Percentiles rank a stretch among this genome's conserved stretches.
Conservation (phyloP, 768 basidiomycete species). For the Pleurotus platypus region DNA sequence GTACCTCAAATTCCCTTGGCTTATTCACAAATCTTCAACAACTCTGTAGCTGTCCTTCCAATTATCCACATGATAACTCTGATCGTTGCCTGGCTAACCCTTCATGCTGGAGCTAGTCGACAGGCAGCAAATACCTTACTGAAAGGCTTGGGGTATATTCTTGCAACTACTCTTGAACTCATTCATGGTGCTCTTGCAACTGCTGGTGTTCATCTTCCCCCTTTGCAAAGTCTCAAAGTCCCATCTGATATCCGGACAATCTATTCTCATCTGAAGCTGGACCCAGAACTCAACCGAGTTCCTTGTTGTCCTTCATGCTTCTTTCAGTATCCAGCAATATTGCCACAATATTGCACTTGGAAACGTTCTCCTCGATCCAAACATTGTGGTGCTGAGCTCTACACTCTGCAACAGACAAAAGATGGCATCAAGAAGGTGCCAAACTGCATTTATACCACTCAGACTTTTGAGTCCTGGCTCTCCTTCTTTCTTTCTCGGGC, state of each 20-base stretch:
- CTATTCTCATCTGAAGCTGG: slow-evolving; percentile 11
- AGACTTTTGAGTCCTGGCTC: slow-evolving; percentile 25
- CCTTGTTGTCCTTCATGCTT: slow-evolving; percentile 25
- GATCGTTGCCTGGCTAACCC: slow-evolving; percentile 19
- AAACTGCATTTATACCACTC: slow-evolving; percentile 17
- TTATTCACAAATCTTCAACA: background rate
- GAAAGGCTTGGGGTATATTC: slow-evolving; percentile 16
- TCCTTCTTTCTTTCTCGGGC: slow-evolving; percentile 20
- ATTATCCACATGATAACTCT: background rate
- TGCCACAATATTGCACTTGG: slow-evolving; percentile 14
- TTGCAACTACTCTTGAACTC: slow-evolving; percentile 11
- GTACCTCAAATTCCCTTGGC: background rate
- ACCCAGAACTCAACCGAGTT: slow-evolving; percentile 19
- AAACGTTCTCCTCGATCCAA: slow-evolving; percentile 14
- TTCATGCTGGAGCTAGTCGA: slow-evolving; percentile 18
- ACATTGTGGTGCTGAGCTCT: slow-evolving; percentile 18
- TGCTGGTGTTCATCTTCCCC: slow-evolving; percentile 7
- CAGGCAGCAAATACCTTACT: slow-evolving; percentile 13
- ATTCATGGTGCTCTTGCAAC: slow-evolving; percentile 10
- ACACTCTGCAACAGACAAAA: slow-evolving; percentile 9
- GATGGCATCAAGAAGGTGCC: slow-evolving; percentile 18
- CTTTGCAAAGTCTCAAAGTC: slow-evolving; percentile 7
- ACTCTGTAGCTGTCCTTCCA: background rate
- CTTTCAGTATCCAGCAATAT: slow-evolving; percentile 9
- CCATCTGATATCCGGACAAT: slow-evolving; percentile 22